Evolutionary conservation across 1,284 basidiomycete genomes (phyloP).

Genomic region (Ustilago tritici): DNA sequence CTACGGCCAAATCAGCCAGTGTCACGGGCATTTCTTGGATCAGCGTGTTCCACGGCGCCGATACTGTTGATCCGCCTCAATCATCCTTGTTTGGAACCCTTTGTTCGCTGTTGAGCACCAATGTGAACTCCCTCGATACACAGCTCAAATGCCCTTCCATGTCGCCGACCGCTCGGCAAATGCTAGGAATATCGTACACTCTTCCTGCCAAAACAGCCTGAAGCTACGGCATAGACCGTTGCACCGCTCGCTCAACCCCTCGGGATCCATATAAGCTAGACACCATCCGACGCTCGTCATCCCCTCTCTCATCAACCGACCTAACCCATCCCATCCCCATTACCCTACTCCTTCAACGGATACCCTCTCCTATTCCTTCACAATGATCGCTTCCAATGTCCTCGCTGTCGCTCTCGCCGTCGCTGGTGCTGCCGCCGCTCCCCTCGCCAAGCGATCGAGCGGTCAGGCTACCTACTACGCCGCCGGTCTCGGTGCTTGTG

Average conservation of each 20-base stretch:
- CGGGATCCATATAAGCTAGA: conserved; percentile 34
- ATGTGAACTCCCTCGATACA: background rate
- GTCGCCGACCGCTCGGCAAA: conserved; percentile 24
- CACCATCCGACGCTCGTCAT: background rate
- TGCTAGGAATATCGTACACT: conserved; percentile 30
- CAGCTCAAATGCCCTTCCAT: conserved; percentile 10
- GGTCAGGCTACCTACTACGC: conserved; percentile 64
- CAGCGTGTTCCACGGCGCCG: conserved; percentile 22
- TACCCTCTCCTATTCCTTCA: conserved; percentile 13
- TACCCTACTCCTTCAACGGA: conserved; percentile 1
- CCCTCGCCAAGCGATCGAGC: conserved; percentile 45
- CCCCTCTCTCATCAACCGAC: conserved; percentile 11
- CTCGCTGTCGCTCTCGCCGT: conserved; percentile 51
- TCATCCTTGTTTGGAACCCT: conserved; percentile 16
- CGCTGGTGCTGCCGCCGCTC: conserved; percentile 56
- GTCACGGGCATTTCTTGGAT: conserved; percentile 43
- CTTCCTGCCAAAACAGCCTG: conserved; percentile 4
- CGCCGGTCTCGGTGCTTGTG: conserved; percentile 54
- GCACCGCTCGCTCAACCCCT: conserved; percentile 2
- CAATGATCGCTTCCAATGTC: conserved; percentile 60
- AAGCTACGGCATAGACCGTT: conserved; percentile 24
- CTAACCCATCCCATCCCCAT: conserved; percentile 3
- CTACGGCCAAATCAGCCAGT: conserved; percentile 36
- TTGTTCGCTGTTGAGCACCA: conserved; percentile 37
- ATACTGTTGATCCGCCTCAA: conserved; percentile 45